phyloP scores from a whole-genome alignment of 768 basidiomycete species.

The Termitomyces titanicus region DNA sequence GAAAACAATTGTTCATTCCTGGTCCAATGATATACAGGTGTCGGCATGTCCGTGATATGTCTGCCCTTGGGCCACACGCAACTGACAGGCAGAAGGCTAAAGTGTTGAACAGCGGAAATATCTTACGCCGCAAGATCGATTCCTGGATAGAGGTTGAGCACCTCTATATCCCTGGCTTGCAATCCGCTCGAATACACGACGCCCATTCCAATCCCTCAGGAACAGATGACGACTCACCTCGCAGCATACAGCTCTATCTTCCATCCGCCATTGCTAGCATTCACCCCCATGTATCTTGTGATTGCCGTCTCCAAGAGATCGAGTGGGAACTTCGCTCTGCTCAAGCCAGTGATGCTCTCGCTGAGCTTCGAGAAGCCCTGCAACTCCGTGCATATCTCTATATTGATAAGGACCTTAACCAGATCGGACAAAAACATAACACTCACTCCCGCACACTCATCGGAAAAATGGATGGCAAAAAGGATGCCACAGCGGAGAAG shows the following conservation, averaged over 20 bases:
- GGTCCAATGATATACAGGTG: too few relatives aligned
- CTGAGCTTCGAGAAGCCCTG: conserved; percentile 8
- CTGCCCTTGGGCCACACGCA: too few relatives aligned
- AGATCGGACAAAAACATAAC: conserved; percentile 10
- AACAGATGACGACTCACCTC: neutral
- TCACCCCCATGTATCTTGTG: neutral
- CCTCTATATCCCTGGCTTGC: too few relatives aligned
- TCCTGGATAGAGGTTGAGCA: too few relatives aligned
- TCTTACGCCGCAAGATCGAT: too few relatives aligned
- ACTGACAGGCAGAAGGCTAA: too few relatives aligned
- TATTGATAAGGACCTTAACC: conserved; percentile 11
- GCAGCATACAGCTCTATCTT: neutral
- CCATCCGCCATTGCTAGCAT: neutral
- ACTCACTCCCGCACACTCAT: conserved; percentile 8
- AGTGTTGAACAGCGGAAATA: too few relatives aligned
- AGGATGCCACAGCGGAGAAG: neutral
- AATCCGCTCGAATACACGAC: too few relatives aligned
- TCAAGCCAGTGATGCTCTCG: neutral
- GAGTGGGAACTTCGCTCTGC: neutral
- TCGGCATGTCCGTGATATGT: too few relatives aligned
- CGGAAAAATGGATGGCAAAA: conserved; percentile 2
- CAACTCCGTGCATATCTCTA: conserved; percentile 8
- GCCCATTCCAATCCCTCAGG: neutral
- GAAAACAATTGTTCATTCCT: too few relatives aligned
- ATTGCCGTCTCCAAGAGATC: neutral